Conservation (phyloP, 1,284 basidiomycete genomes). For the Ceratorhiza oryzae-sativae region DNA sequence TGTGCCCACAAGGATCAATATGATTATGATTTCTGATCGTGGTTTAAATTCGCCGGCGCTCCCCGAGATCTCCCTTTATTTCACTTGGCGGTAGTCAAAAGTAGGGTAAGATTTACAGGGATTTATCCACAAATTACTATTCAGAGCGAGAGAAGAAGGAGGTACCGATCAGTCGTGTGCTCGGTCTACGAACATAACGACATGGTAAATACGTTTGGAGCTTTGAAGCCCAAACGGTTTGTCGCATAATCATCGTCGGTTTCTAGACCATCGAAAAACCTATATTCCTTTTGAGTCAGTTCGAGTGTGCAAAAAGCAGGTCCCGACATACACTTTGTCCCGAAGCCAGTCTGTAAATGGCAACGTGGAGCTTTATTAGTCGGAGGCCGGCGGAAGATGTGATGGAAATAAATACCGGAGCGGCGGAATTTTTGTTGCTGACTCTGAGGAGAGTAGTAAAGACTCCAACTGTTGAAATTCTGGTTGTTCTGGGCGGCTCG, state of each 20-base stretch:
- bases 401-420: not conserved
- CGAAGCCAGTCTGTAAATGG: conserved; percentile 72
- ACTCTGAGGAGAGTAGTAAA: conserved; percentile 27
- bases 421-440: conserved; percentile 35
- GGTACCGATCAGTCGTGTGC: conserved; percentile 3
- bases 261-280: conserved; percentile 65
- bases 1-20: too few species aligned
- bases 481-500: conserved; percentile 55
- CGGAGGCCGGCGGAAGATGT: not conserved
- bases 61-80: not conserved
- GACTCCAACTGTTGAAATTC: conserved; percentile 36
- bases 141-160: not conserved
- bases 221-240: conserved; percentile 70
- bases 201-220: conserved; percentile 79
- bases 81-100: not conserved
- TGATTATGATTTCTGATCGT: not conserved
- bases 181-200: conserved; percentile 37
- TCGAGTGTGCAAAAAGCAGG: not conserved
- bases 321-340: conserved; percentile 60
- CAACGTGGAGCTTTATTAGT: conserved; percentile 9
- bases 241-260: conserved; percentile 66
- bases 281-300: conserved; percentile 5
- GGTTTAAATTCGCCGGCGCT: not conserved
- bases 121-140: not conserved
- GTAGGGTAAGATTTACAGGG: not conserved